Evolutionary conservation across 495 filamentous ascomycete species (phyloP).

Genomic region (Parathielavia hyrcaniae): DNA sequence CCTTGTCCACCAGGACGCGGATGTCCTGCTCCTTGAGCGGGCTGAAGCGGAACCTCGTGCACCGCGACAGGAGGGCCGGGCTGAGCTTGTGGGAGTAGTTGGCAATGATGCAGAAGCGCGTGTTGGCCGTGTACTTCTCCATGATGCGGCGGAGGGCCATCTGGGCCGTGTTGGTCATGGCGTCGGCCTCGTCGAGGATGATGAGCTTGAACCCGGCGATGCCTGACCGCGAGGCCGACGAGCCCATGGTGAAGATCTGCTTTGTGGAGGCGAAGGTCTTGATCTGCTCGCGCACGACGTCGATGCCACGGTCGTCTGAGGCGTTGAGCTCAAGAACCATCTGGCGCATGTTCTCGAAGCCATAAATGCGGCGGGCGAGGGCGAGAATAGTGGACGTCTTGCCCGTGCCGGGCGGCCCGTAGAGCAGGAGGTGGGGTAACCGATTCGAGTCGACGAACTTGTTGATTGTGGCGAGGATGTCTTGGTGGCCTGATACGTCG

Average conservation of each 20-base stretch:
- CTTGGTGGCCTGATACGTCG: conserved; percentile 96
- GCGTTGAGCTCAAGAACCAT: conserved; percentile 98
- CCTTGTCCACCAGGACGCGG: conserved; percentile 72
- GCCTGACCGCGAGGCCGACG: conserved; percentile 34
- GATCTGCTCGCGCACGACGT: conserved; percentile 97
- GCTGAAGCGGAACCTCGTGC: conserved; percentile 92
- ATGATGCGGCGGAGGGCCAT: conserved; percentile 97
- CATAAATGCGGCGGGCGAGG: conserved; percentile 88
- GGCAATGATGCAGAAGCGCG: conserved; percentile 95
- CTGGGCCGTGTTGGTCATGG: conserved; percentile 94
- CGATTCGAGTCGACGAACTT: conserved; percentile 90
- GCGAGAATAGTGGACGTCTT: conserved; percentile 95
- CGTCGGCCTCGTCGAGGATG: conserved; percentile 95
- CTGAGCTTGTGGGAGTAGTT: conserved; percentile 99
- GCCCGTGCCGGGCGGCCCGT: conserved; percentile 93
- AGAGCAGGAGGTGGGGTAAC: conserved; percentile 93
- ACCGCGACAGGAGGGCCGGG: conserved; percentile 84
- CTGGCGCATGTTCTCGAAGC: conserved; percentile 84
- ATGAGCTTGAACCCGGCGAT: conserved; percentile 88
- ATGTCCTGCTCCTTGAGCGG: conserved; percentile 87
- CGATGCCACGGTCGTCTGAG: conserved; percentile 94
- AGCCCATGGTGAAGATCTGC: conserved; percentile 51
- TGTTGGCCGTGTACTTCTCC: conserved; percentile 99
- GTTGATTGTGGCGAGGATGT: conserved; percentile 95
- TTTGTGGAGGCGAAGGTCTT: conserved; percentile 88